Conservation (phyloP, 805 yeast genomes). For the Cyberlindnera americana region DNA sequence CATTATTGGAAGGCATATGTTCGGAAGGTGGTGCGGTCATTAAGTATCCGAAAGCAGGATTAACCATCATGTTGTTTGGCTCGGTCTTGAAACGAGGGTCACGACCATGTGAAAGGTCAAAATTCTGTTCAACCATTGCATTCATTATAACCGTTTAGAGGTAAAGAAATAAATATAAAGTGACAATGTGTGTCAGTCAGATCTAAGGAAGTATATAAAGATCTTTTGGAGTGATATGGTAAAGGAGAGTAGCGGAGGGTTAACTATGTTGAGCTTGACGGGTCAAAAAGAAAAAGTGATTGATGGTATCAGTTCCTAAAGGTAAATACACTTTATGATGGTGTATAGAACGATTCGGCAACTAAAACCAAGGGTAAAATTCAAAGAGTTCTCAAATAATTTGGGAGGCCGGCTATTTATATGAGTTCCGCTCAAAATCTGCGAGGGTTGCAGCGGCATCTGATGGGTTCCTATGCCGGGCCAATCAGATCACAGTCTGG, state of each 20-base stretch:
- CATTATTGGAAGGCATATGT: background rate
- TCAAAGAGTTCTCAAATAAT: too few relatives aligned
- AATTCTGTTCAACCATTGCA: slow-evolving; percentile 10
- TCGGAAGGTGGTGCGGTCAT: background rate
- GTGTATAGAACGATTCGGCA: too few relatives aligned
- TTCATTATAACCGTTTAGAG: slow-evolving; percentile 3
- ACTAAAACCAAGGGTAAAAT: too few relatives aligned
- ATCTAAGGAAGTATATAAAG: too few relatives aligned
- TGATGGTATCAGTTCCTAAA: too few relatives aligned
- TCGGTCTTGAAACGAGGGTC: slow-evolving; percentile 3
- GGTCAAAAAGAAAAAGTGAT: background rate
- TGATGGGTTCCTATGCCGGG: slow-evolving; percentile 5
- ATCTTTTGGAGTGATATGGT: background rate
- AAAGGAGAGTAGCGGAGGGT: background rate
- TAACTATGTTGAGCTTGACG: background rate
- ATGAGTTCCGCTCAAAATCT: slow-evolving; percentile 2
- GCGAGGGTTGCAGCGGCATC: slow-evolving; percentile 11
- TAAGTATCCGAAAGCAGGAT: background rate
- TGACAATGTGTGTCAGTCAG: too few relatives aligned
- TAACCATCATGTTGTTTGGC: background rate
- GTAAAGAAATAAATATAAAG: background rate
- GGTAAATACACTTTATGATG: too few relatives aligned
- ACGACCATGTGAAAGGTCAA: slow-evolving; percentile 4
- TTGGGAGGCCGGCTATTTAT: slow-evolving; percentile 13
- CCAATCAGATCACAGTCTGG: slow-evolving; percentile 7